Evolutionary conservation across 1,284 basidiomycete species (phyloP).

Genomic region (Cutaneotrichosporon sp.): DNA sequence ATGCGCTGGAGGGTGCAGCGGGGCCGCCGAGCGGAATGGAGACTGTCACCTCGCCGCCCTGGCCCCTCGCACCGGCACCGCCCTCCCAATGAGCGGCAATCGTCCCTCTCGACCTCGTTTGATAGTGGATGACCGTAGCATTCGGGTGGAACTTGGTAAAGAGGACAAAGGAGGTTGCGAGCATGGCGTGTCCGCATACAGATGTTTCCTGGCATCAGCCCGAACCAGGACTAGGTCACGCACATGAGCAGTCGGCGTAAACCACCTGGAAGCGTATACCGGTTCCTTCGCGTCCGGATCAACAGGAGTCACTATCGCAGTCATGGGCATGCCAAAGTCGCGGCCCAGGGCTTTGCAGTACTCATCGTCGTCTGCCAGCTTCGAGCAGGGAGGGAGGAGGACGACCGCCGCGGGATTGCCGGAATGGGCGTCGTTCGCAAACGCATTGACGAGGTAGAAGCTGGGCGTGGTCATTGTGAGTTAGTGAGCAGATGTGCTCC

Average conservation of each 20-base stretch:
- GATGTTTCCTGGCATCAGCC: slow-evolving; percentile 37
- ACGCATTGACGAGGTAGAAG: slow-evolving; percentile 39
- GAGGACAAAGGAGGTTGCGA: slow-evolving; percentile 25
- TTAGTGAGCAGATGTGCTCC: too few relatives aligned
- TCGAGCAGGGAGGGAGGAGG: slow-evolving; percentile 22
- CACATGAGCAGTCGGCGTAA: too few relatives aligned
- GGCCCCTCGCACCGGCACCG: too few relatives aligned
- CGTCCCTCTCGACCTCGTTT: slow-evolving; percentile 23
- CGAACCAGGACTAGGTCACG: too few relatives aligned
- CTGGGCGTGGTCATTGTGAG: too few relatives aligned
- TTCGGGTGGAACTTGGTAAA: slow-evolving; percentile 20
- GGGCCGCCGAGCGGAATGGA: not conserved
- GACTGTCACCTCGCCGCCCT: not conserved
- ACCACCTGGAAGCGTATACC: slow-evolving; percentile 27
- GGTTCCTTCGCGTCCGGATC: not conserved
- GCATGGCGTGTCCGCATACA: slow-evolving; percentile 39
- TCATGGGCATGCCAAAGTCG: slow-evolving; percentile 38
- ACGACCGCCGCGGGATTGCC: slow-evolving; percentile 42
- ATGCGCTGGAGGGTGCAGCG: not conserved
- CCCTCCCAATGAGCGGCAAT: not conserved
- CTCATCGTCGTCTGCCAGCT: slow-evolving; percentile 19
- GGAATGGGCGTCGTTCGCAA: slow-evolving; percentile 27
- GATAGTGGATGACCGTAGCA: slow-evolving; percentile 16
- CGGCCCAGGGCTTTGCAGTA: slow-evolving; percentile 23
- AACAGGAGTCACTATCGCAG: slow-evolving; percentile 20